Evolutionary conservation across 768 basidiomycete species (phyloP).

Genomic region (Hemileccinum rubropunctum): DNA sequence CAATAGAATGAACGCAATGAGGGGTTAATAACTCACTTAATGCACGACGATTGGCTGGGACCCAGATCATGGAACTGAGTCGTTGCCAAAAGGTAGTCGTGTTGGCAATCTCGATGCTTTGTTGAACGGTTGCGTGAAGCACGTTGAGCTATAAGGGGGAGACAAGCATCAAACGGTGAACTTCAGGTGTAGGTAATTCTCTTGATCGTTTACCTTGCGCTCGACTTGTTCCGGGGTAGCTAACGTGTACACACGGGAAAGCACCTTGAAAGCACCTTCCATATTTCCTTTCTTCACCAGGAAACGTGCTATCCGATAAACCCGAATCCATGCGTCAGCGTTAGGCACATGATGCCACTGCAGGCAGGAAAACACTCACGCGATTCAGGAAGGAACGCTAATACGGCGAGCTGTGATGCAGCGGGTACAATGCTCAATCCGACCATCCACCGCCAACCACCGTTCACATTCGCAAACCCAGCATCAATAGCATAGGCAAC

Average conservation of each 20-base stretch:
- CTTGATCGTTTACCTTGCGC: conserved; percentile 45
- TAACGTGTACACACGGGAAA: conserved; percentile 64
- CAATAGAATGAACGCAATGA: not conserved
- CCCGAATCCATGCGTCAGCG: not conserved
- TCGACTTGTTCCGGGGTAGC: conserved; percentile 65
- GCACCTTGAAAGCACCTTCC: conserved; percentile 49
- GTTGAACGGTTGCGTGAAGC: conserved; percentile 56
- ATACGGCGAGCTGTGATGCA: conserved; percentile 53
- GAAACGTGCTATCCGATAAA: conserved; percentile 49
- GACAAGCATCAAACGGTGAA: not conserved
- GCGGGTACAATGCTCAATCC: conserved; percentile 73
- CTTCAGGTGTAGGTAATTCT: not conserved
- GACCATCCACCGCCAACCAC: conserved; percentile 86
- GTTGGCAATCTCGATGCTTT: conserved; percentile 59
- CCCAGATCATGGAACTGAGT: conserved; percentile 49
- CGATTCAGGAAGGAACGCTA: conserved; percentile 74
- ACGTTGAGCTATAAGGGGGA: conserved; percentile 45
- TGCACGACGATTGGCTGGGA: conserved; percentile 64
- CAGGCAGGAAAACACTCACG: conserved; percentile 43
- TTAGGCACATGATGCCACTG: not conserved
- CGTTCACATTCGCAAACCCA: conserved; percentile 52
- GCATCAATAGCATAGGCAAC: conserved; percentile 77
- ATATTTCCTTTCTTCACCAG: conserved; percentile 55
- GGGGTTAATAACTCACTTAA: conserved; percentile 44
- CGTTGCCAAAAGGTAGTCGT: conserved; percentile 61